Evolutionary conservation across 2,329 filamentous ascomycete species (phyloP).

Genomic region (Mariannaea elegans): DNA sequence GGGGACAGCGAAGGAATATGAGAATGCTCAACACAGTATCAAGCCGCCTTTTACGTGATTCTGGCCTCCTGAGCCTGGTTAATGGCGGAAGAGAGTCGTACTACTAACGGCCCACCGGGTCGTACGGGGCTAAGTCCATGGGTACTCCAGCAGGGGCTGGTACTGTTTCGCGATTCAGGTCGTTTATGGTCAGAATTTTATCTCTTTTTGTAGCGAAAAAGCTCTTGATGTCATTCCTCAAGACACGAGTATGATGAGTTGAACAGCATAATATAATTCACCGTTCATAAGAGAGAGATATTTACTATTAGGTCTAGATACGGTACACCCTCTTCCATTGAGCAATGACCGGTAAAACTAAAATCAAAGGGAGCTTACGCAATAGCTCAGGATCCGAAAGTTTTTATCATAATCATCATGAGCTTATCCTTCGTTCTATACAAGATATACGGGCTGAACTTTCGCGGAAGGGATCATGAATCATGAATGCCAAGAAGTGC

Average conservation of each 20-base stretch:
- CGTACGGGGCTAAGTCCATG: background rate
- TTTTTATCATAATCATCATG: background rate
- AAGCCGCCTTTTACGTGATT: conserved; percentile 22
- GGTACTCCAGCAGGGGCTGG: conserved; percentile 4
- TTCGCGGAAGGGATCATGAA: background rate
- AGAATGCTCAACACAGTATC: conserved; percentile 10
- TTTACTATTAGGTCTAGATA: no score
- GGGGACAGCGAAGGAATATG: background rate
- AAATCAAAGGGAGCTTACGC: no score
- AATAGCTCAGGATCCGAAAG: no score
- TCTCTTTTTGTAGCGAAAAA: background rate
- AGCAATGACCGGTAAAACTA: no score
- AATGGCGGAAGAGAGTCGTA: conserved; percentile 1
- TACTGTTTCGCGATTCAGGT: conserved; percentile 3
- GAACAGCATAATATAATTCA: no score
- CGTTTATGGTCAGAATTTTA: conserved; percentile 27
- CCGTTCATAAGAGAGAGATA: no score
- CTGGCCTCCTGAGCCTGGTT: conserved; percentile 15
- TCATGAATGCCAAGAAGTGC: background rate
- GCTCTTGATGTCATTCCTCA: no score
- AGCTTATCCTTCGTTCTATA: background rate
- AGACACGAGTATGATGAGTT: no score
- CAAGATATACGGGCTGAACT: background rate
- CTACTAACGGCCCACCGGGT: conserved; percentile 22
- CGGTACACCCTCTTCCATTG: no score